Evolutionary conservation across 768 basidiomycete species (phyloP), one percentile per base, ranked within the genome.

Genomic region (Panus rudis): DNA sequence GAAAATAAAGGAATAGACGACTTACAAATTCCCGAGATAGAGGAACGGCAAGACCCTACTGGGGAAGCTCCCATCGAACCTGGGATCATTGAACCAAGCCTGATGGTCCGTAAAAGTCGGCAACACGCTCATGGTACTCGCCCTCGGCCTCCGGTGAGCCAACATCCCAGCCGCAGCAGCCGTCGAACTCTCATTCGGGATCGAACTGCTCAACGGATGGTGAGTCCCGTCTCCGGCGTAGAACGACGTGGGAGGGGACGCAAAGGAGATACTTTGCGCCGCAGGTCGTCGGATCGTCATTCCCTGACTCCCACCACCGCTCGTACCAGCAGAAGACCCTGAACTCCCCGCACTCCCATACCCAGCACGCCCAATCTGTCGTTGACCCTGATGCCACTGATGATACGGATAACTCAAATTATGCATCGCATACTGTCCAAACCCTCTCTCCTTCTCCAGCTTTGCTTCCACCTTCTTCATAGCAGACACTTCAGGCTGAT

Each of bases 21-120:
- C 90, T 63, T 60, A 92, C 91, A 96, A 55, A 62, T 96, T 93
- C 26, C 92, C 91, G n/a, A 93, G 74, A 61, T 93, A 93, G 59
- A 98, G 71, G 65, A 90, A 92, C 43, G 90, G 90, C 47, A 96
- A 63, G 49, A 98, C 92, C 19, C 92, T 73, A 55, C 87, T 91
- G 13, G 94, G 94, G 68, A 98, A 93, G 55, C 87, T 91, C 34
- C 94, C 93, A 60, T 98, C 93, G 59, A 97, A 98, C 47, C 88
- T 67, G 25, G 79, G 76, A 60, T 92, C 90, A 54, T 92, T 84
- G 65, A 97, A 96, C 93, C 93, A 98, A n/a, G 81, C 72, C 63
- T 87, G 79, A 55, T 91, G 88, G 55, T 87, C 82, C 17, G 71
- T 72, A 45, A 78, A 72, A 45, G 78, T 73, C 11, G 80, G 79